These are phyloP conservation scores for Colletotrichum caudatum DNA, from an alignment of 2,329 filamentous ascomycete genomes.

Conservation along the genomic window DNA sequence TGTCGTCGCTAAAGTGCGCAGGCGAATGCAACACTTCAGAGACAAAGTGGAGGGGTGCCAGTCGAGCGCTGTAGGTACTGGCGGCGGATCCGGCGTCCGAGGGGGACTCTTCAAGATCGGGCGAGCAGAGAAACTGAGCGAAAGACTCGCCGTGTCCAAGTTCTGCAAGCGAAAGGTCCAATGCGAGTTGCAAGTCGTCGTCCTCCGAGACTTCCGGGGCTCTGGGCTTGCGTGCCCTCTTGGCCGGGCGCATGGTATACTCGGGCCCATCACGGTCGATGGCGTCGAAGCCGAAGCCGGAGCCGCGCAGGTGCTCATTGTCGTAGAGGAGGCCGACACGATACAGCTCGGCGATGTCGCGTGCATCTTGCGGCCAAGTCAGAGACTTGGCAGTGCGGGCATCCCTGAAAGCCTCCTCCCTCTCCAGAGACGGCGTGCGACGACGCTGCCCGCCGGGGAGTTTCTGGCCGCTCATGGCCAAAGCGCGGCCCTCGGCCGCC, in stretches of 20 bases:
- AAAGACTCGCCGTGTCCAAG: slow-evolving; percentile 56
- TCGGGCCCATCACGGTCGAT: slow-evolving; percentile 54
- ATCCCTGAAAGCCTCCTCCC: slow-evolving; percentile 62
- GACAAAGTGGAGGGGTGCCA: slow-evolving; percentile 53
- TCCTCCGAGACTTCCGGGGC: slow-evolving; percentile 44
- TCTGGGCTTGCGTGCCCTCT: slow-evolving; percentile 47
- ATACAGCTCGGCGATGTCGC: slow-evolving; percentile 57
- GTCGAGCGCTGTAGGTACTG: slow-evolving; percentile 37
- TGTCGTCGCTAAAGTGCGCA: slow-evolving; percentile 51
- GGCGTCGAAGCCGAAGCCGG: slow-evolving; percentile 54
- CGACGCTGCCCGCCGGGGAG: slow-evolving; percentile 53
- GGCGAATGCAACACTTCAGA: slow-evolving; percentile 54
- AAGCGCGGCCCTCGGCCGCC: slow-evolving; percentile 49
- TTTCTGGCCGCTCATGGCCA: slow-evolving; percentile 52
- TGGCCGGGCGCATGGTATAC: slow-evolving; percentile 54
- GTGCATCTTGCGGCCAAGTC: slow-evolving; percentile 49
- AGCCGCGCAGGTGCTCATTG: slow-evolving; percentile 51
- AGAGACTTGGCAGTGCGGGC: slow-evolving; percentile 51
- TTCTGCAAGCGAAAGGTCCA: slow-evolving; percentile 59
- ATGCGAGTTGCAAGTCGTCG: slow-evolving; percentile 48
- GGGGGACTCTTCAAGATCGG: slow-evolving; percentile 40
- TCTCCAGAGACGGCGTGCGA: slow-evolving; percentile 54
- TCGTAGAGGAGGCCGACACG: slow-evolving; percentile 60
- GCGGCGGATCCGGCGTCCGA: slow-evolving; percentile 43
- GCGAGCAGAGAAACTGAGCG: slow-evolving; percentile 51